Conservation (phyloP, 73 alveolate species). For the Tetrahymena thermophila region DNA sequence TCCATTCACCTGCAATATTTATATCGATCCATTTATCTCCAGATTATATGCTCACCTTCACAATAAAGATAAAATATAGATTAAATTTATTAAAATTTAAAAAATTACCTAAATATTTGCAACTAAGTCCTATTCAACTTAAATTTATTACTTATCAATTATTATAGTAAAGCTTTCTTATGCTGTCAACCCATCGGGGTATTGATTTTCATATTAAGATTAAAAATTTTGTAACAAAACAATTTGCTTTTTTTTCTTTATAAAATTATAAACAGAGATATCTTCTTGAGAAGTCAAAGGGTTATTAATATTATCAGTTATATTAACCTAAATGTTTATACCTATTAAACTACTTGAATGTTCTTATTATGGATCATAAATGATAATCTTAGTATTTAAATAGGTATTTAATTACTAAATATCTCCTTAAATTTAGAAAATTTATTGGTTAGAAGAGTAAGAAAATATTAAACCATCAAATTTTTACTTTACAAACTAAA, state of each 20-base stretch:
- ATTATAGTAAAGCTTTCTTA: not conserved
- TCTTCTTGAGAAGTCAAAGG: not conserved
- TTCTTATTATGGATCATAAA: not conserved
- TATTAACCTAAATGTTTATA: not conserved
- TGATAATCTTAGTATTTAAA: not conserved
- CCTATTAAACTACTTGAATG: not conserved
- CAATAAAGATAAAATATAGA: not conserved
- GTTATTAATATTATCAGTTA: not conserved
- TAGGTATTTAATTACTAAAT: not conserved
- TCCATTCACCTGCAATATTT: not conserved
- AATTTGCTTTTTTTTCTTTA: not conserved
- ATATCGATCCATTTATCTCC: not conserved
- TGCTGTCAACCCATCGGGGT: not conserved
- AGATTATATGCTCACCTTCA: not conserved
- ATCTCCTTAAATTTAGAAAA: not conserved
- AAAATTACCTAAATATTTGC: not conserved
- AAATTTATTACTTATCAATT: not conserved
- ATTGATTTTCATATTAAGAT: not conserved
- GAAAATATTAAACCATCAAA: not conserved
- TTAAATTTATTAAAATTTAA: not conserved
- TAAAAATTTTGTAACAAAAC: not conserved
- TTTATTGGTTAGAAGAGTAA: not conserved
- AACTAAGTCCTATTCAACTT: not conserved
- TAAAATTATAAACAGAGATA: not conserved
- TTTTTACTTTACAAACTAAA: not conserved